Base-by-base conservation (phyloP, 2,329 filamentous ascomycete species). In the Teratosphaeria epicoccoides region DNA sequence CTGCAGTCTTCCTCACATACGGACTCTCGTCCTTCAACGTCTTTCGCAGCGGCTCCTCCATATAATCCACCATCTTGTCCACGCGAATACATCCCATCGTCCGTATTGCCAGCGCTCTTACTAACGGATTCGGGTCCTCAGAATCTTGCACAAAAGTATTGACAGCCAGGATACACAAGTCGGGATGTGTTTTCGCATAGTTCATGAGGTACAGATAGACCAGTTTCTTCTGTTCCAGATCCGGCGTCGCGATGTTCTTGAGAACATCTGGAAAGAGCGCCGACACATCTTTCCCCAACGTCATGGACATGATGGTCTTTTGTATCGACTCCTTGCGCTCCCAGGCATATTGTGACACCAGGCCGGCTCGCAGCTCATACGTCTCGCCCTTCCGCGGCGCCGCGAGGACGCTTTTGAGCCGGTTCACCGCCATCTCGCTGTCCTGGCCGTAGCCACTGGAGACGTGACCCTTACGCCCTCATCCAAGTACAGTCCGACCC, bases 261-360 rank as follows among this genome's bases (percentile, higher is more conserved):
- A 98, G 76, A 28, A 98, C 93, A 68, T 98, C 93, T 1, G 93
- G 93, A 69, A 98, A 98, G 58, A 98, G 76, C 52, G 90, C 87
- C 50, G 93, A 98, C 54, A 98, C 93, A 73, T 98, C 93, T 72
- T 98, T 98, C 70, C 93, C 93, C 62, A 98, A 71, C 1, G 93
- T 98, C 93, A 98, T 98, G 68, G 93, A 90, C 90, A 97, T 97
- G 74, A 98, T 98, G 59, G 93, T 98, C 79, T 95, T 97, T 70
- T 98, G 93, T 63, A 98, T 98, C 23, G 93, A 87, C 76, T 98
- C 93, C 73, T 98, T 98, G 66, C 82, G 85, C 80, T 98, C 93
- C 74, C 94, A 96, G 55, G 93, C 93, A 85, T 97, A 98, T 75
- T 98, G 93, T 58, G 93, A 98, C 74, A 84, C 93, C 69, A 98